Conservation (phyloP, 164 flowering plant genomes). For the Magnolia officinalis region DNA sequence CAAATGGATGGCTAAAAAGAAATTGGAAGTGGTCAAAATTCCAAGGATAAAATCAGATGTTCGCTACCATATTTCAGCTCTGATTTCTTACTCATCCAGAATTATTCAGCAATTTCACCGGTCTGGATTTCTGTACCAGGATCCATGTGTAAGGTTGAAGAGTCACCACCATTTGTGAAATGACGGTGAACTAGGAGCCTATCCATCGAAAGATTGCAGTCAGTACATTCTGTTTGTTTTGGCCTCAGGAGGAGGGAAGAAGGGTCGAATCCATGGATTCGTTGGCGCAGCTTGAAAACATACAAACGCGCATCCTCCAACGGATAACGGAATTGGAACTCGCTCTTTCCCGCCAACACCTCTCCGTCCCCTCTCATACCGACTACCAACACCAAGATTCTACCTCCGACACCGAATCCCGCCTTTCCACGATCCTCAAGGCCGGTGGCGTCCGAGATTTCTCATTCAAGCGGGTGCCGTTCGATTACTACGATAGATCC, state of each 20-base stretch:
- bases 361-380: slow-evolving; percentile 17
- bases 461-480: slow-evolving; percentile 68
- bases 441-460: slow-evolving; percentile 59
- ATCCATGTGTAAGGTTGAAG: too few relatives aligned
- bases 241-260: slow-evolving; percentile 3
- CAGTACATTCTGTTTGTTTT: not conserved
- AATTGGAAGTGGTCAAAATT: too few relatives aligned
- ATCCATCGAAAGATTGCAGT: too few relatives aligned
- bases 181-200: too few relatives aligned
- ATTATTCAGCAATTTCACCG: too few relatives aligned
- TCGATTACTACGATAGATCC: slow-evolving; percentile 79
- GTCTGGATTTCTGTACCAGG: too few relatives aligned
- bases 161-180: too few relatives aligned
- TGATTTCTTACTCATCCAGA: too few relatives aligned
- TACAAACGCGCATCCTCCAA: slow-evolving; percentile 48
- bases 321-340: slow-evolving; percentile 49
- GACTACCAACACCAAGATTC: not conserved
- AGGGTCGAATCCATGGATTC: slow-evolving; percentile 18
- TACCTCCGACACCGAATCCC: slow-evolving; percentile 41
- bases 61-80: too few relatives aligned
- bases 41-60: too few relatives aligned
- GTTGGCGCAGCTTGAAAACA: slow-evolving; percentile 40
- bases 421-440: slow-evolving; percentile 67
- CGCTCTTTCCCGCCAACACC: slow-evolving; percentile 18
- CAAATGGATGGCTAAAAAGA: too few relatives aligned